Base-by-base conservation (phyloP, 306 rosid genomes). In the Herpetospermum pedunculosum region DNA sequence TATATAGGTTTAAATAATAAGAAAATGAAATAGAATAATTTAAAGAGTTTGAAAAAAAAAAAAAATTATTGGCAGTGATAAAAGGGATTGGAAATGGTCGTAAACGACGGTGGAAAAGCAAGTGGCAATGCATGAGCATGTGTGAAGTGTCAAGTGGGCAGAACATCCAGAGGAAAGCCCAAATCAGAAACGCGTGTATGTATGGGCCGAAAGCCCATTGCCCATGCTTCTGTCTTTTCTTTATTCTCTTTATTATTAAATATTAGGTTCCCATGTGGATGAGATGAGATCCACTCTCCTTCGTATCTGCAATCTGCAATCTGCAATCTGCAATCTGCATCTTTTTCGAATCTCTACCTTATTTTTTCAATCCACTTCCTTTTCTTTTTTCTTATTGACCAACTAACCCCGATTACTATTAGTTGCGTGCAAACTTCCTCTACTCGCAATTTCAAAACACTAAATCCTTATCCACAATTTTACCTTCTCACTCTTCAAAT, bases 141-240 rank as follows among this genome's bases (percentile, higher is more conserved):
- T n/a, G n/a, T n/a, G 2, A 18, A 0, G 6, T 16, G 53, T 16
- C 53, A 49, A 49, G 54, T 49, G 54, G 54, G 54, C 25, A 49
- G 2, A 44, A 48, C 5, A 18, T 16, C 23, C 9, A 48, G 9
- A 49, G 34, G 25, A 23, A 11, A 54, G 60, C 60, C 60, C 60
- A 54, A 54, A 23, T 54, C 3, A 53, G 23, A 25, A 18, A 25
- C 34, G 4, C 18, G 2, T 53, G 59, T 47, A 0, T 3, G 70
- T 65, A 65, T 65, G 72, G 72, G 72, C 72, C 72, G 9, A 0
- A 18, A 41, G 72, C 72, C 72, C 50, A 40, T 40, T 64, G 71
- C 48, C 64, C 64, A 57, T 29, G 37, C 71, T 23, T 23, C 72
- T 23, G 16, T 40, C 30, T 37, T 19, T 21, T 18, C 8, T 14